These are phyloP conservation scores for Grosmannia penicillata DNA, from an alignment of 2,329 filamentous ascomycete genomes.

Conservation along the genomic window DNA sequence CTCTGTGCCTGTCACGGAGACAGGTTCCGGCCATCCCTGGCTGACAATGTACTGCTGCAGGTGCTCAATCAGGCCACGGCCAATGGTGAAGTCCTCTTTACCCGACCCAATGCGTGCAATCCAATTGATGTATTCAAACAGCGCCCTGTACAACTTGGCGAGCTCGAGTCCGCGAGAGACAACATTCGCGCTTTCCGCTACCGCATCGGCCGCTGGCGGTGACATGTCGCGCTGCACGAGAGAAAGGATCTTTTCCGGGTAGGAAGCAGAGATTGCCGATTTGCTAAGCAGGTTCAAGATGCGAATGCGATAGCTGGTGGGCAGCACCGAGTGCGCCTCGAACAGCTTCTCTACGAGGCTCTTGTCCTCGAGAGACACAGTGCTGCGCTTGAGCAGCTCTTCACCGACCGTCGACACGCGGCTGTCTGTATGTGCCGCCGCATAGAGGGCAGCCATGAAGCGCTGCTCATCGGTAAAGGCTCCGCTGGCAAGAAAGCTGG, in stretches of 20 bases:
- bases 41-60: conserved; percentile 60
- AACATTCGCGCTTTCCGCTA: not conserved
- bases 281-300: conserved; percentile 64
- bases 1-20: conserved; percentile 27
- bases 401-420: conserved; percentile 74
- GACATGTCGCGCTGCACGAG: conserved; percentile 54
- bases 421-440: conserved; percentile 68
- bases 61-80: conserved; percentile 43
- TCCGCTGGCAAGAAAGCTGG: conserved; percentile 65
- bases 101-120: conserved; percentile 58
- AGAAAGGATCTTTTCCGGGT: conserved; percentile 50
- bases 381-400: conserved; percentile 70
- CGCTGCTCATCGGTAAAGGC: conserved; percentile 74
- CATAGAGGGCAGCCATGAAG: conserved; percentile 70
- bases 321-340: conserved; percentile 55
- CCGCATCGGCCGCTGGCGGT: conserved; percentile 10
- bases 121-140: conserved; percentile 81
- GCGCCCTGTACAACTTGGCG: conserved; percentile 63
- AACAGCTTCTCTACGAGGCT: conserved; percentile 52
- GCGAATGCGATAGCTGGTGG: conserved; percentile 60
- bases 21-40: conserved; percentile 69
- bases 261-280: conserved; percentile 57
- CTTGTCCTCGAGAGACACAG: conserved; percentile 57
- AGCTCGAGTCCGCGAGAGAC: conserved; percentile 51
- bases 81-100: conserved; percentile 35